Percentiles rank a stretch among this genome's conserved stretches.
These are phyloP conservation scores for Phascolomyces articulosus DNA, from an alignment of 371 early-diverging fungal species.

Conservation along the genomic window DNA sequence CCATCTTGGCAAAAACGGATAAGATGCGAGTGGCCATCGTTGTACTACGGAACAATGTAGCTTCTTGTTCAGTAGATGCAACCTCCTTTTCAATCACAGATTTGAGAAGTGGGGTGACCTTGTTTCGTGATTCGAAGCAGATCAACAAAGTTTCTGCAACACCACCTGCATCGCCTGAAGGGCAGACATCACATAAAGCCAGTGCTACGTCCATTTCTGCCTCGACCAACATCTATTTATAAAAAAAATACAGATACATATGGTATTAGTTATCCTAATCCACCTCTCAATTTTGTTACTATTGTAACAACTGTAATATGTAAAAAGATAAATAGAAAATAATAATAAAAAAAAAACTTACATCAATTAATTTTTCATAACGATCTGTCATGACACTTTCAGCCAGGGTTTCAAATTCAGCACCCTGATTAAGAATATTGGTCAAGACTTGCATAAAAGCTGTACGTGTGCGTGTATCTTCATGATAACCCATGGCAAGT, in stretches of 20 bases:
- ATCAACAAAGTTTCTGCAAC: constrained; percentile 75
- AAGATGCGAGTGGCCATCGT: constrained; percentile 88
- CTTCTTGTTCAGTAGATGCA: constrained; percentile 75
- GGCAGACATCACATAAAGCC: constrained; percentile 87
- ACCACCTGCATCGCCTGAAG: constrained; percentile 82
- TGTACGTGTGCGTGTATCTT: constrained; percentile 84
- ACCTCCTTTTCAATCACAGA: constrained; percentile 85
- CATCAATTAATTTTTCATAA: constrained; percentile 77
- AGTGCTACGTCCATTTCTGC: constrained; percentile 76
- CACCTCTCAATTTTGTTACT: no score
- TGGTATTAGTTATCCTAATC: no score
- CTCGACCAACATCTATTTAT: constrained; percentile 61
- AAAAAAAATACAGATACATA: no score
- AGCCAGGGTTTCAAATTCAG: constrained; percentile 82
- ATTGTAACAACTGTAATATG: no score
- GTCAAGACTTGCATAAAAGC: constrained; percentile 93
- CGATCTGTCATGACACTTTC: constrained; percentile 76
- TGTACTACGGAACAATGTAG: constrained; percentile 90
- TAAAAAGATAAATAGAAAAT: no score
- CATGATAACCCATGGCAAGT: constrained; percentile 89
- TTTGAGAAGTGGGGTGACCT: constrained; percentile 71
- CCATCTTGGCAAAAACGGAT: constrained; percentile 74
- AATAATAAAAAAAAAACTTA: constrained; percentile 24
- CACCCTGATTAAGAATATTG: constrained; percentile 85
- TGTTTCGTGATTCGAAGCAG: constrained; percentile 78